These are phyloP conservation scores for Gelatoporia subvermispora DNA, from an alignment of 768 basidiomycete genomes.

Conservation along the genomic window DNA sequence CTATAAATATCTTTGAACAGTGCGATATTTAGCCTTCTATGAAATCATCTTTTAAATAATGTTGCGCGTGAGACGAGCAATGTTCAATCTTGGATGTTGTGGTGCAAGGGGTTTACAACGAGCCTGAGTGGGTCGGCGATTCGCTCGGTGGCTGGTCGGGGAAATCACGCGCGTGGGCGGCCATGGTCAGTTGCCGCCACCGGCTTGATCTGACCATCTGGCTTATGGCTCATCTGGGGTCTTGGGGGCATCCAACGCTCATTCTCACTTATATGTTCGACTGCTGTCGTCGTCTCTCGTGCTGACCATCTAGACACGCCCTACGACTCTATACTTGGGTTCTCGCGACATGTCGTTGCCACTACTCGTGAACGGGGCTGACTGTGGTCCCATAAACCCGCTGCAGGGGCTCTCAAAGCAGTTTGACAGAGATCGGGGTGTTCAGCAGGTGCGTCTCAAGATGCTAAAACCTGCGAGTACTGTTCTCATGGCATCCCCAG, in stretches of 20 bases:
- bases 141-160: not conserved
- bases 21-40: no score
- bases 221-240: not conserved
- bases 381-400: constrained; percentile 85
- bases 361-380: constrained; percentile 69
- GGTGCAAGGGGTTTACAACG: no score
- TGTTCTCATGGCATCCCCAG: constrained; percentile 28
- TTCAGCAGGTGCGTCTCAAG: constrained; percentile 59
- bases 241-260: not conserved
- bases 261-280: not conserved
- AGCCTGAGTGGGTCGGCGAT: no score
- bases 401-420: constrained; percentile 75
- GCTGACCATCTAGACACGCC: not conserved
- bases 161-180: not conserved
- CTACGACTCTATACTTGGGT: not conserved
- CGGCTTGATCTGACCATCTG: not conserved
- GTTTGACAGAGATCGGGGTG: constrained; percentile 73
- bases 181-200: no score
- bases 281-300: not conserved
- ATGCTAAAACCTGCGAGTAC: not conserved
- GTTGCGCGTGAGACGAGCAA: no score
- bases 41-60: no score
- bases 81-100: no score
- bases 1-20: no score
- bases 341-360: constrained; percentile 62